Conservation (phyloP, 2,329 filamentous ascomycete genomes). For the Hyphodiscus sp. region DNA sequence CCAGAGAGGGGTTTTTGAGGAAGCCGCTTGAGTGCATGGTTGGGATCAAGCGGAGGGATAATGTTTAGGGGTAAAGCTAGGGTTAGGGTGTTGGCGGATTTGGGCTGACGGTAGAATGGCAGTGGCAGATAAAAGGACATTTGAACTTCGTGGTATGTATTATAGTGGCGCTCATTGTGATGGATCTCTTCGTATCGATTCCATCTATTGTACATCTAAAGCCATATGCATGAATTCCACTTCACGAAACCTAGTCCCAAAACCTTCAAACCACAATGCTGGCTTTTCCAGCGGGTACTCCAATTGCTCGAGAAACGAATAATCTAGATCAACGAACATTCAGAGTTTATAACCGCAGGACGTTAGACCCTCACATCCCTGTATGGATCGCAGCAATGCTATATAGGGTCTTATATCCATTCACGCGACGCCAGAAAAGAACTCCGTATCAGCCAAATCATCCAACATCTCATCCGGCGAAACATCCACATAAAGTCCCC, state of each 20-base stretch:
- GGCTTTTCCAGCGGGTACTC: neutral
- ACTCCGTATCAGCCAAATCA: constrained; percentile 2
- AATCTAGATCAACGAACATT: no score
- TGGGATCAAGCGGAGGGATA: constrained; percentile 30
- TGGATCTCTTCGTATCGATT: no score
- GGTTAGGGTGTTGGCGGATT: neutral
- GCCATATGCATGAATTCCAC: no score
- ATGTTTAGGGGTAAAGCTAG: constrained; percentile 1
- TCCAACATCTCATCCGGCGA: constrained; percentile 7
- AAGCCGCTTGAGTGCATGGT: constrained; percentile 69
- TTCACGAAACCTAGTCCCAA: no score
- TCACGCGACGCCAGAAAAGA: neutral
- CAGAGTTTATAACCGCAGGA: no score
- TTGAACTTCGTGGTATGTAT: neutral
- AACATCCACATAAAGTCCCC: constrained; percentile 8
- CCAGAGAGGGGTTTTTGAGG: constrained; percentile 71
- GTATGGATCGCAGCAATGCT: no score
- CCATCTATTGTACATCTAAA: no score
- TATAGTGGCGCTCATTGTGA: no score
- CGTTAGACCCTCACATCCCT: no score
- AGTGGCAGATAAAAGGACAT: neutral
- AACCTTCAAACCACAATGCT: neutral
- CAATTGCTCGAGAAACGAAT: no score
- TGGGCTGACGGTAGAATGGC: neutral
- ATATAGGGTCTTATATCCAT: neutral